phyloP scores from a whole-genome alignment of 202 grass and related monocot species.

The Eragrostis tef region DNA sequence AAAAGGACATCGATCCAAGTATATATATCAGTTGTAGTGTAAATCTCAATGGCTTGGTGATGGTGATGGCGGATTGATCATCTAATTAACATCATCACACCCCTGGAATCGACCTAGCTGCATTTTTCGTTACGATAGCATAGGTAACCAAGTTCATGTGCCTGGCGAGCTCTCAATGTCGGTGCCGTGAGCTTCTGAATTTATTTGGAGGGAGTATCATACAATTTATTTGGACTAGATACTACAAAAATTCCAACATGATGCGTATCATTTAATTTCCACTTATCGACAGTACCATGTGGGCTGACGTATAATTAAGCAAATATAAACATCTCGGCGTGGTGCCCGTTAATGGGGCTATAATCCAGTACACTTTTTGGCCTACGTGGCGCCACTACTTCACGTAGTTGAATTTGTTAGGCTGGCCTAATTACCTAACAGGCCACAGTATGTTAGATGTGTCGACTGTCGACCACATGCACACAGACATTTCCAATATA shows the following conservation, averaged over 20 bases:
- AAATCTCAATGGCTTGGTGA: too few species aligned
- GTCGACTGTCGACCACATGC: background rate
- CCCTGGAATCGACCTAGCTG: too few species aligned
- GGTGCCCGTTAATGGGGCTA: constrained; percentile 1
- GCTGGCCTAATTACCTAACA: constrained; percentile 57
- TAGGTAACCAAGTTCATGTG: too few species aligned
- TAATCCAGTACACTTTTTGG: background rate
- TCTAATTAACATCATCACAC: too few species aligned
- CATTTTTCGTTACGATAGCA: too few species aligned
- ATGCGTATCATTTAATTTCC: background rate
- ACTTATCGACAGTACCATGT: constrained; percentile 6
- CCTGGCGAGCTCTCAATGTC: too few species aligned
- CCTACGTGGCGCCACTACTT: constrained; percentile 25
- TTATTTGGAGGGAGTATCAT: background rate
- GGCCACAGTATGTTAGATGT: constrained; percentile 23
- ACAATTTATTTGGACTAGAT: background rate
- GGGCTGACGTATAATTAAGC: background rate
- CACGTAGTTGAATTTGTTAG: constrained; percentile 37
- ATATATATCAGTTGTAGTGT: too few species aligned
- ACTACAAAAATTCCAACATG: background rate
- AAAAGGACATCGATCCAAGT: background rate
- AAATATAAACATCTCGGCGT: background rate
- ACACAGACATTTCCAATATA: constrained; percentile 25
- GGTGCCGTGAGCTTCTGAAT: background rate
- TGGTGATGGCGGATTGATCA: too few species aligned